Evolutionary conservation across 2,329 filamentous ascomycete species (phyloP), one percentile per base, ranked within the genome.

Genomic region (Colletotrichum cereale): DNA sequence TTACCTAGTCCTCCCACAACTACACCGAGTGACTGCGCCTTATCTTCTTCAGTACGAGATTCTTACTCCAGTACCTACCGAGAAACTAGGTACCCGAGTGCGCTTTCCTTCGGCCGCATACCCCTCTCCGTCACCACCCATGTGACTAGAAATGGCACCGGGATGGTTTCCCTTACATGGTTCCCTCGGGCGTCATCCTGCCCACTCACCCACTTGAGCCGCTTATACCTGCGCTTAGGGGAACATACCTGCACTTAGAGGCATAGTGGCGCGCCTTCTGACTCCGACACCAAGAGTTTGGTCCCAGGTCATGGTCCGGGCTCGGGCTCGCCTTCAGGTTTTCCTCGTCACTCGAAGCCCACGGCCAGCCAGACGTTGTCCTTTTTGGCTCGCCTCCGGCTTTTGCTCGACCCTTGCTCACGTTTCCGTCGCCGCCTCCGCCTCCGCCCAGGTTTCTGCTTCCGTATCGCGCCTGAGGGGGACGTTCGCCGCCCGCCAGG

Each of bases 201-300:
- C 67, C 72, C 72, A 67, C 73, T 69, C 68, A 64, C 60, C 58
- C 70, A 71, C 68, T 71, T 71, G 68, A 71, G 64, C 72, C 74
- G 74, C 72, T 66, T 75, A 75, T 68, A 74, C 74, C 73, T 75
- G 73, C 74, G 67, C 74, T 74, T 75, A 74, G 74, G 74, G 74
- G 74, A 74, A 73, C 57, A 63, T 63, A 71, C 68, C 68, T 71
- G 68, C 68, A 71, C 68, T 68, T 71, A 67, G 56, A 66, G 61
- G 66, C 62, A 71, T 65, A 69, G 68, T 58, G 68, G 52, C 68
- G 38, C 44, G 63, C 44, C 65, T 42, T 71, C 58, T 68, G 58
- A 71, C 68, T 68, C 68, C 57, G 68, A 71, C 64, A 68, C 65
- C 65, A 63, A 58, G 68, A 71, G 29, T 71, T 63, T 71, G 65